Evolutionary conservation across 2,329 filamentous ascomycete species (phyloP).

Genomic region (Coniochaeta ligniaria): DNA sequence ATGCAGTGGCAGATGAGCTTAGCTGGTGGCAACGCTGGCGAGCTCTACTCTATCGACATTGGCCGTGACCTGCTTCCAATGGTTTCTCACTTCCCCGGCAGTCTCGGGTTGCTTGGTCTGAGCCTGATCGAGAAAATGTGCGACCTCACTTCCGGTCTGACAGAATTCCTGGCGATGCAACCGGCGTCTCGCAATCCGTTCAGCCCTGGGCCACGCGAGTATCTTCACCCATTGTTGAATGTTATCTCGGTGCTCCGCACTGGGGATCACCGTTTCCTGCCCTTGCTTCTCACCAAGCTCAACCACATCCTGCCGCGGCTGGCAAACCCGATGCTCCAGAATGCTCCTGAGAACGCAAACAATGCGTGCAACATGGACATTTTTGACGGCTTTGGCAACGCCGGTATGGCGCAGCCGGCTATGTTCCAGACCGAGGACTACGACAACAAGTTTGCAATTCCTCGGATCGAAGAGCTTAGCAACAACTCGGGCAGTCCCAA

Average conservation of each 20-base stretch:
- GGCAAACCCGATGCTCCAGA: conserved; percentile 52
- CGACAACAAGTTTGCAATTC: conserved; percentile 35
- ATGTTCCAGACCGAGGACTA: conserved; percentile 40
- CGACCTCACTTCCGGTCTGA: conserved; percentile 66
- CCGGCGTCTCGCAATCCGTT: conserved; percentile 56
- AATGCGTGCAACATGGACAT: conserved; percentile 48
- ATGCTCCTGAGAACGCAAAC: conserved; percentile 53
- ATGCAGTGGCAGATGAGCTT: conserved; percentile 56
- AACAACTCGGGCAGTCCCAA: conserved; percentile 29
- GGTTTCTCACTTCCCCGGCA: conserved; percentile 64
- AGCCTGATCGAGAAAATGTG: conserved; percentile 76
- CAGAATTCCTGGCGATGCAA: conserved; percentile 63
- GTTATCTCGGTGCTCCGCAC: conserved; percentile 65
- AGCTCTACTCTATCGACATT: conserved; percentile 55
- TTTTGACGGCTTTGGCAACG: conserved; percentile 59
- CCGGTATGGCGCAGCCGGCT: conserved; percentile 50
- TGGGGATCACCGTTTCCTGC: conserved; percentile 69
- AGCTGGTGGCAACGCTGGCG: conserved; percentile 44
- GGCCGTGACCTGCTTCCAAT: conserved; percentile 58
- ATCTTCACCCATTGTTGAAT: conserved; percentile 62
- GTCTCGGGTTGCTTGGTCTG: conserved; percentile 68
- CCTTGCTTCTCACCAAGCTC: conserved; percentile 69
- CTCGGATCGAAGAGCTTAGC: conserved; percentile 31
- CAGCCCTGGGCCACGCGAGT: conserved; percentile 61
- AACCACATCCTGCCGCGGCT: conserved; percentile 61